phyloP scores from a whole-genome alignment of 2,329 filamentous ascomycete species.

The Fusarium hostae region DNA sequence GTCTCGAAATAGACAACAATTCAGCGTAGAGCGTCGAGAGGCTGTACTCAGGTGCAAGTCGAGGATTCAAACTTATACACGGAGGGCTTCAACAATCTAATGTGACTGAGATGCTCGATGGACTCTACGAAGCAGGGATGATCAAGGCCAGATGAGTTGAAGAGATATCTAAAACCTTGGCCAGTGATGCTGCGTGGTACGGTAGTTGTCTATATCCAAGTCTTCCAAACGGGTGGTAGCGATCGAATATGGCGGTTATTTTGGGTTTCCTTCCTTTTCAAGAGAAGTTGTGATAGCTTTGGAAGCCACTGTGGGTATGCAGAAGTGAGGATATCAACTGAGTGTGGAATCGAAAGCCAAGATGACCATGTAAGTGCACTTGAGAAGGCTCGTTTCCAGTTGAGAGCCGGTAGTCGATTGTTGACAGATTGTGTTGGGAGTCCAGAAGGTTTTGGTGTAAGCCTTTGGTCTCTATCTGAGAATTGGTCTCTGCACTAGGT shows the following conservation, averaged over 20 bases:
- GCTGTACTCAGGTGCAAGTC: slow-evolving; percentile 16
- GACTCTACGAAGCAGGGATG: slow-evolving; percentile 37
- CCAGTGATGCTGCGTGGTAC: slow-evolving; percentile 9
- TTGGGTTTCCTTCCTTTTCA: slow-evolving; percentile 35
- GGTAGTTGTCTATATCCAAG: slow-evolving; percentile 24
- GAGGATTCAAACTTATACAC: slow-evolving; percentile 30
- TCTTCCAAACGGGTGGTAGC: slow-evolving; percentile 46
- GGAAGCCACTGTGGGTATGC: slow-evolving; percentile 50
- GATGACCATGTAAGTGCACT: slow-evolving; percentile 23
- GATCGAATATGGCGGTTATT: slow-evolving; percentile 49
- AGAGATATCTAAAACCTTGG: slow-evolving; percentile 25
- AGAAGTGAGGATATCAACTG: slow-evolving; percentile 39
- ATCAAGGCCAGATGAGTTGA: slow-evolving; percentile 21
- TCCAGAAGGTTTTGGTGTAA: slow-evolving; percentile 26
- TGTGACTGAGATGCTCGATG: slow-evolving; percentile 24
- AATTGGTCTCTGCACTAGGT: slow-evolving; percentile 32
- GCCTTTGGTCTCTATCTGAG: slow-evolving; percentile 26
- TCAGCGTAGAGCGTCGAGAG: slow-evolving; percentile 18
- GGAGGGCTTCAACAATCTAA: slow-evolving; percentile 31
- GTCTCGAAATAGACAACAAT: slow-evolving; percentile 26
- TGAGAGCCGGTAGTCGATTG: slow-evolving; percentile 23
- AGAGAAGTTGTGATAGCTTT: slow-evolving; percentile 21
- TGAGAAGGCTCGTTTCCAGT: slow-evolving; percentile 23
- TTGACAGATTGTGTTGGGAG: slow-evolving; percentile 20
- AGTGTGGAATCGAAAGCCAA: slow-evolving; percentile 27